Base-by-base conservation (phyloP, 805 yeast species). In the Torulaspora delbrueckii region DNA sequence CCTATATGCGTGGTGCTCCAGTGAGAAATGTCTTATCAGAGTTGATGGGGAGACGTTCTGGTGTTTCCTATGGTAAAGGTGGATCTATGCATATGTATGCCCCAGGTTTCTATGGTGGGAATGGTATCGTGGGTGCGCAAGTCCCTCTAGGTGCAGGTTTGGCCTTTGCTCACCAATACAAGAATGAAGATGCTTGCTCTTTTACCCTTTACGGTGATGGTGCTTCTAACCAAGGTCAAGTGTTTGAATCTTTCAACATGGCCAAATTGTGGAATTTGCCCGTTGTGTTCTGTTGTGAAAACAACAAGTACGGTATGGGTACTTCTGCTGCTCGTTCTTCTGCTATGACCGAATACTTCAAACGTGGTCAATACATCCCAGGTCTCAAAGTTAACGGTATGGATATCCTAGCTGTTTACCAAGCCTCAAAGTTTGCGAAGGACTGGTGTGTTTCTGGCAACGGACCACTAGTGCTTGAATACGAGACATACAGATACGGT, bases 271-370 rank as follows among this genome's bases (percentile, higher is more conserved):
- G 96, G 96, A 82, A 90, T 73, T 78, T 93, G 66, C 99, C 99
- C 58, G 84, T 87, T 67, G 73, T 93, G 54, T 93, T 88, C 66
- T 88, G 93, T 53, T 93, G 99, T 78, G 99, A 93, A 75, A 93
- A 93, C 80, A 93, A 93, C 83, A 93, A 89, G 76, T 93, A 93
- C 71, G 99, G 99, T 79, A 93, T 93, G 99, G 99, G 99, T 76
- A 93, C 99, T 43, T 74, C 99, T 54, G 98, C 98, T 45, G 71
- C 96, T 39, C 85, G 99, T 76, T 89, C 97, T 10, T 89, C 97
- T 43, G 99, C 99, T 43, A 73, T 89, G 77, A 84, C 95, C 50
- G 97, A 93, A 63, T 93, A 89, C 78, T 86, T 86, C 82, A 88
- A 91, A 82, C 89, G 99, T 76, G 99, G 98, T 68, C 99, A 93